These are phyloP conservation scores for Endocalyx cinctus DNA, from an alignment of 2,329 filamentous ascomycete species.

Conservation along the genomic window DNA sequence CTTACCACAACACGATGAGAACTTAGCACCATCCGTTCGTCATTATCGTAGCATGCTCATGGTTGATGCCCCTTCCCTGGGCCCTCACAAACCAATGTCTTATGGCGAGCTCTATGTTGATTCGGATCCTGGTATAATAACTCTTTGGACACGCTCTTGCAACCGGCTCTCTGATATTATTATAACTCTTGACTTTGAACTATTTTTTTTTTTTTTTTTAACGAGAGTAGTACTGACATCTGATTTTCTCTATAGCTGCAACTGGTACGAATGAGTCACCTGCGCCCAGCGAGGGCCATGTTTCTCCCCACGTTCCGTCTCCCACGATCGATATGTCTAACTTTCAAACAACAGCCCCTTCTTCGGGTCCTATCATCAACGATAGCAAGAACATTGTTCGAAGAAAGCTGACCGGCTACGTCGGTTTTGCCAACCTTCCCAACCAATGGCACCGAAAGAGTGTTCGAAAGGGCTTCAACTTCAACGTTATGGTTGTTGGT, in stretches of 20 bases:
- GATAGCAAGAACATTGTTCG: slow-evolving; percentile 94
- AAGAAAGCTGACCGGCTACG: slow-evolving; percentile 96
- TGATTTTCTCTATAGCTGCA: slow-evolving; percentile 33
- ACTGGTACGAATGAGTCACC: slow-evolving; percentile 31
- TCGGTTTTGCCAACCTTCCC: slow-evolving; percentile 96
- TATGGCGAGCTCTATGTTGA: slow-evolving; percentile 43
- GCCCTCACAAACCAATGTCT: slow-evolving; percentile 37
- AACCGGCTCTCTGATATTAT: slow-evolving; percentile 14
- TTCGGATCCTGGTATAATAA: slow-evolving; percentile 20
- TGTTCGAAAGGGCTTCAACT: slow-evolving; percentile 99
- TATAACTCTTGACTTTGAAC: slow-evolving; percentile 11
- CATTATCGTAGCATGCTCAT: slow-evolving; percentile 52
- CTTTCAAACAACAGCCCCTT: slow-evolving; percentile 21
- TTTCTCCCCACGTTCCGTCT: slow-evolving; percentile 36
- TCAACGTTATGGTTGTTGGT: slow-evolving; percentile 99
- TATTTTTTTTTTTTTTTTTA: slow-evolving; percentile 24
- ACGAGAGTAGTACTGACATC: too few species aligned
- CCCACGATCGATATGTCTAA: slow-evolving; percentile 33
- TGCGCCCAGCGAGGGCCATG: slow-evolving; percentile 38
- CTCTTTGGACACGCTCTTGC: slow-evolving; percentile 19
- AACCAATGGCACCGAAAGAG: slow-evolving; percentile 99
- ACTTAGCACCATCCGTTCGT: slow-evolving; percentile 30
- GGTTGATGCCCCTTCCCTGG: slow-evolving; percentile 44
- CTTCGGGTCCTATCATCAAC: slow-evolving; percentile 46
- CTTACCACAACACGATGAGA: slow-evolving; percentile 28